Conservation (phyloP, 2,329 filamentous ascomycete species). For the Aspergillus neoniger region DNA sequence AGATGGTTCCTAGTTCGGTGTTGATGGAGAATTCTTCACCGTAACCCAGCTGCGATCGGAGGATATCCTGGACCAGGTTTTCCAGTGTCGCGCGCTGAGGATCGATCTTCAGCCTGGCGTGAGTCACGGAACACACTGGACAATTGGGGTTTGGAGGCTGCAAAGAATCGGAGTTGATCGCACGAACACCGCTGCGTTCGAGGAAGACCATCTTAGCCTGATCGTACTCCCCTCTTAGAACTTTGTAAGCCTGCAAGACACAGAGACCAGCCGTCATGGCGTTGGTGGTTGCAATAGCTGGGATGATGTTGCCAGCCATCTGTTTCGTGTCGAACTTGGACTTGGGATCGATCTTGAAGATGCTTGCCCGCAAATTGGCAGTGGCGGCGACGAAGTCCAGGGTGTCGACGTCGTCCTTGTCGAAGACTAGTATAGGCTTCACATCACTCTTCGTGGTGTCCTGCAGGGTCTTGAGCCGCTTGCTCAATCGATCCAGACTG, state of each 20-base stretch:
- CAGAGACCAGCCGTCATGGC: slow-evolving; percentile 93
- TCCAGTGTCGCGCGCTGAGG: slow-evolving; percentile 71
- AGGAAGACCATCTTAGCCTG: slow-evolving; percentile 66
- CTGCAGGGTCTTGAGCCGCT: slow-evolving; percentile 68
- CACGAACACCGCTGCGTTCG: slow-evolving; percentile 63
- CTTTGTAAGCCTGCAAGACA: slow-evolving; percentile 69
- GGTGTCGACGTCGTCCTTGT: slow-evolving; percentile 95
- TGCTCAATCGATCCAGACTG: slow-evolving; percentile 73
- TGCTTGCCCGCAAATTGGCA: slow-evolving; percentile 81
- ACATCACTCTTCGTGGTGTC: slow-evolving; percentile 45
- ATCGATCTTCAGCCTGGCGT: slow-evolving; percentile 68
- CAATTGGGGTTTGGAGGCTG: slow-evolving; percentile 75
- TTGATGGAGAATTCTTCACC: slow-evolving; percentile 78
- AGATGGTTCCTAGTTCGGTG: slow-evolving; percentile 75
- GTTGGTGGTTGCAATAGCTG: slow-evolving; percentile 96
- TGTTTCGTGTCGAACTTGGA: slow-evolving; percentile 97
- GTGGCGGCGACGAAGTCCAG: slow-evolving; percentile 90
- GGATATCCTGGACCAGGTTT: slow-evolving; percentile 74
- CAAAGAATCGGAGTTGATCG: slow-evolving; percentile 58
- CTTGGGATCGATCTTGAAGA: slow-evolving; percentile 86
- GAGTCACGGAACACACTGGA: slow-evolving; percentile 76
- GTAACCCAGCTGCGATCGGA: slow-evolving; percentile 72
- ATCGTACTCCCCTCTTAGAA: neutral
- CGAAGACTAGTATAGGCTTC: slow-evolving; percentile 73
- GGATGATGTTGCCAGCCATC: slow-evolving; percentile 99